Evolutionary conservation across 2,329 filamentous ascomycete species (phyloP), one percentile per base, ranked within the genome.

Genomic region (Hymenoscyphus repandus): DNA sequence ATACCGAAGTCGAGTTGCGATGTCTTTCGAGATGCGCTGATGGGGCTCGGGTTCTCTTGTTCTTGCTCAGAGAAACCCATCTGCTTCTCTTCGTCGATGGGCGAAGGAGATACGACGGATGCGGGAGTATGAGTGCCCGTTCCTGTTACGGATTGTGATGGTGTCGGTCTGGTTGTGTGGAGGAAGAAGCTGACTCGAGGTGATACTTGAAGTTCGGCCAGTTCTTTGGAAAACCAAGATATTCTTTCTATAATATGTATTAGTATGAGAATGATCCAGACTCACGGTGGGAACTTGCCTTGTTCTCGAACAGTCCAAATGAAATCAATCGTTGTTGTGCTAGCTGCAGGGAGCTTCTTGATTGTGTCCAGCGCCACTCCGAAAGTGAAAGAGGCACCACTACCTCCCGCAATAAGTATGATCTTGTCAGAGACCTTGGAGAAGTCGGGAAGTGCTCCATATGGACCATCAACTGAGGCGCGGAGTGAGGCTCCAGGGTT

Each of bases 391-490:
- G 75, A 82, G 1, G 77, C 80, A 2, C 82, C 81, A 45, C 78
- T 79, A 4, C 81, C 82, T 11, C 80, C 81, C 3, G 79, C 78
- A 34, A 84, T 70, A 37, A 84, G 66, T n/a, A 84, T 68, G 6
- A 82, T 69, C 55, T 76, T 77, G 61, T 83, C 77, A 2, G 54
- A 51, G 53, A 72, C 78, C 12, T 70, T 65, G 47, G 72, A 69
- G 0, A 77, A 73, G 50, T 79, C 70, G 0, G 79, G 78, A 20
- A 77, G 68, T 0, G 72, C 73, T 22, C 81, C 81, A 50, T 84
- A 84, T 0, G 80, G 74, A 0, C 81, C 80, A 51, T 84, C 79
- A 1, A 80, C 70, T 0, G 78, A 81, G 0, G 75, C 75, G 49
- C 66, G 71, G 31, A 84, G 67, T 22, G 64, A 60, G 12, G 62